A percentile compares a stretch with the other conserved stretches of the same genome.
These are phyloP conservation scores for Mangifera indica DNA, from an alignment of 345 rosid species.

Conservation along the genomic window DNA sequence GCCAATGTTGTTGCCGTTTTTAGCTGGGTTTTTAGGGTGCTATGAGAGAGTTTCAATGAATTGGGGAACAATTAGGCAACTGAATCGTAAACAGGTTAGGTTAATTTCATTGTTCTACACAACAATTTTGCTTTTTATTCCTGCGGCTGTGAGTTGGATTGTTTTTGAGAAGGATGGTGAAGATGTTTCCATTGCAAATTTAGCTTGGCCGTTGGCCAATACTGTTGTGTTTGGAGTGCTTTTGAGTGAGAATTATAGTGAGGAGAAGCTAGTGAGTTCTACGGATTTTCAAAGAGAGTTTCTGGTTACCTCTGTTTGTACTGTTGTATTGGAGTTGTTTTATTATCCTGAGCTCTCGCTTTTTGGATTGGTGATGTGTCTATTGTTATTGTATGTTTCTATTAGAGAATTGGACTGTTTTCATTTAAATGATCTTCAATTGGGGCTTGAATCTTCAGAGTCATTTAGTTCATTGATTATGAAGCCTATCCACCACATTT, in stretches of 20 bases:
- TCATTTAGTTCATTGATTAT: conserved; percentile 46
- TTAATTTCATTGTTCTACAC: conserved; percentile 67
- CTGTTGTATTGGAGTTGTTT: conserved; percentile 71
- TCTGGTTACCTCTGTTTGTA: conserved; percentile 68
- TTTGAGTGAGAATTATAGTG: conserved; percentile 68
- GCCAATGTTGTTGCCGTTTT: conserved; percentile 86
- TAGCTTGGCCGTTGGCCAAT: conserved; percentile 89
- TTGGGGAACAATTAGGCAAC: conserved; percentile 54
- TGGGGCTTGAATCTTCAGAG: conserved; percentile 69
- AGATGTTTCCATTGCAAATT: conserved; percentile 50
- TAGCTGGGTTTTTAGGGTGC: conserved; percentile 82
- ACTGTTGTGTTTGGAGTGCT: conserved; percentile 88
- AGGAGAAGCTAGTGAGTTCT: conserved; percentile 53
- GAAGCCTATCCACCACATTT: conserved; percentile 81
- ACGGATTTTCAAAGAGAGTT: conserved; percentile 71
- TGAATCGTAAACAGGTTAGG: conserved; percentile 67
- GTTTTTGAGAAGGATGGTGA: conserved; percentile 45
- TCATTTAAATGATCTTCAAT: conserved; percentile 42
- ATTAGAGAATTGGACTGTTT: conserved; percentile 67
- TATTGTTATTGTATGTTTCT: conserved; percentile 64
- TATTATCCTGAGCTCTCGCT: conserved; percentile 85
- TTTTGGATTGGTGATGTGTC: conserved; percentile 75
- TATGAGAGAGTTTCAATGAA: conserved; percentile 79
- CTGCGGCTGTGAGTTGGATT: conserved; percentile 62
- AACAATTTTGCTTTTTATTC: conserved; percentile 62